A percentile compares a stretch with the other conserved stretches of the same genome.
Evolutionary conservation across 306 rosid genomes (phyloP).

Genomic region (Cajanus cajan): DNA sequence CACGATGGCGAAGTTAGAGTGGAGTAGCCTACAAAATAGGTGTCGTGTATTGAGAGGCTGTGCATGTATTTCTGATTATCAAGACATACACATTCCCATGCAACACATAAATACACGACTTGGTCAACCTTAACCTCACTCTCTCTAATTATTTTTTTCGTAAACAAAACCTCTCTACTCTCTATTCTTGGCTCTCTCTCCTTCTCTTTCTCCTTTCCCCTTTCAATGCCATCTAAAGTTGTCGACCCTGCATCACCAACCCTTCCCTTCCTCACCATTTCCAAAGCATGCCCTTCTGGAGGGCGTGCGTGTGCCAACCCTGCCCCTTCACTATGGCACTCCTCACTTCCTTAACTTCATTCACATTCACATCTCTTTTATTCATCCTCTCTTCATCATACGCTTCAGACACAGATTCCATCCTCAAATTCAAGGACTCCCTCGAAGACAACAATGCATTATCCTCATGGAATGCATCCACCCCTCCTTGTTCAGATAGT

Average conservation of each 20-base stretch:
- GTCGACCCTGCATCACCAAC: constrained; percentile 26
- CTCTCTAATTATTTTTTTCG: neutral
- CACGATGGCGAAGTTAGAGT: neutral
- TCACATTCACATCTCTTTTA: neutral
- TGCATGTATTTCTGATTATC: constrained; percentile 37
- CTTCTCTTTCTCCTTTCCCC: neutral
- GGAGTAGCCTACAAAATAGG: neutral
- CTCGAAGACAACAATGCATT: constrained; percentile 28
- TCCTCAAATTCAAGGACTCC: constrained; percentile 61
- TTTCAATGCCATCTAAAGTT: constrained; percentile 34
- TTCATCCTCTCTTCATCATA: neutral
- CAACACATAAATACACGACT: constrained; percentile 32
- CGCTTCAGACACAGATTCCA: constrained; percentile 35
- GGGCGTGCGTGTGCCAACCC: constrained; percentile 56
- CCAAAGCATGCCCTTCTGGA: constrained; percentile 27
- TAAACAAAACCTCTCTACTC: neutral
- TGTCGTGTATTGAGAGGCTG: constrained; percentile 25
- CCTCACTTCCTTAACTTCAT: neutral
- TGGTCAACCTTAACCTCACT: constrained; percentile 36
- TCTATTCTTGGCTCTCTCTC: constrained; percentile 39
- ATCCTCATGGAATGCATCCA: constrained; percentile 43
- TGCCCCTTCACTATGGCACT: constrained; percentile 30
- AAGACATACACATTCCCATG: neutral
- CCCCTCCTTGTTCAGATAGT: constrained; percentile 43
- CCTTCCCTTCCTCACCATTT: neutral